Evolutionary conservation across 169 alveolate genomes (phyloP), one percentile per base, ranked within the genome.

Genomic region (Plasmodium ovale): DNA sequence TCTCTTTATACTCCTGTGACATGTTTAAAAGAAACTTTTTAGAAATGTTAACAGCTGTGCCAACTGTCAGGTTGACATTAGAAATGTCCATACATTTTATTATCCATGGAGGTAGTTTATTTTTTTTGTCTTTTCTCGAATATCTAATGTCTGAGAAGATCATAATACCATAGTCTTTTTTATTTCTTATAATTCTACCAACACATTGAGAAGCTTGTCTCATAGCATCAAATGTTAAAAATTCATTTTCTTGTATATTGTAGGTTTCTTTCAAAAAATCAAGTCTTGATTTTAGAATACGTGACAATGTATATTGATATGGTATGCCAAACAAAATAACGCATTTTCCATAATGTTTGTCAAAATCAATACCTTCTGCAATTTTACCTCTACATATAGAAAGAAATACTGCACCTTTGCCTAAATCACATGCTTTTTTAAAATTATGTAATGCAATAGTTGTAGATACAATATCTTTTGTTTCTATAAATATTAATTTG

Each of bases 321-420:
- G 99, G 99, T 19, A 98, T 97, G 5, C 99, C 99, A 49, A 98
- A 94, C 64, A 98, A 94, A 27, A 98, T 96, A 88, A 98, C 99
- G 92, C 99, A 97, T 9, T 99, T 95, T 19, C 99, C 99, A 89
- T 98, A 98, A 89, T 98, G 99, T 1, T 98, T 96, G 70, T 98
- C 99, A 90, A 98, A 98, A 93, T 98, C 99, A 42, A 98, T 98
- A n/a, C 99, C 99, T 92, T 98, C 99, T 1, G 99, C 99, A 25
- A 98, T 99, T 92, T 98, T 97, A 0, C 99, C 99, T 67, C 99
- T 95, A 44, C 99, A 99, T 47, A 98, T 97, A 31, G 99, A 96
- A 54, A 98, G 94, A 92, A 98, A 98, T 14, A 98, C 97, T 0
- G 99, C 99, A 0, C 99, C 99, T 44, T 99, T 93, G 12, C 99